Base-by-base conservation (phyloP, 169 alveolate genomes). In the Amoebophrya sp. region DNA sequence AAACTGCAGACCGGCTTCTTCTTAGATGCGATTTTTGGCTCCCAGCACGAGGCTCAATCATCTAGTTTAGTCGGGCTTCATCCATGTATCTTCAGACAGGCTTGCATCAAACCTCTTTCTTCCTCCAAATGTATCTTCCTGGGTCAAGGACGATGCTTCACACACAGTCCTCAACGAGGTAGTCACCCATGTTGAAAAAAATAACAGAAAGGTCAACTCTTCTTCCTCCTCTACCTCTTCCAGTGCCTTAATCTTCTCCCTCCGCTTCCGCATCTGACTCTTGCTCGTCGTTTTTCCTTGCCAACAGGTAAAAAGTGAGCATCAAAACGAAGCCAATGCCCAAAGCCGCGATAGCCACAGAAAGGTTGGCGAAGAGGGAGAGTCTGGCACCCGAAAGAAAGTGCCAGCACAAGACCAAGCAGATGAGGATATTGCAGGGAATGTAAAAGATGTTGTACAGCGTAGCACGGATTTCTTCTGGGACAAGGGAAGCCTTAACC, bases 361-460 rank as follows among this genome's bases (percentile, higher is more conserved):
- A 65, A 29, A 12, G 83, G 38, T 12, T 6, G 12, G 1, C 36
- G 33, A 26, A 18, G 33, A 36, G 18, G 33, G 18, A 10, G 36
- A 65, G 33, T 1, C 39, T 6, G 2, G 18, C 2, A 10, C 33
- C 83, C 36, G 33, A 26, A 18, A 65, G n/a, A 10, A 65, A 65
- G 83, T 65, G 83, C 33, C 36, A 65, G 38, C 18, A 0, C 36
- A 65, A 36, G 36, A 65, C 83, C 39, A 65, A 0, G 26, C 83
- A 65, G 26, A 65, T 65, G 38, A 65, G 2, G 33, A 65, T 29
- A 18, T 65, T 65, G 36, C 36, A 6, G 38, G 83, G 83, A 18
- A 65, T 65, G 83, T 65, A 65, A 36, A 65, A 65, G 33, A 65
- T 65, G 83, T 65, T 65, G 83, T 65, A 65, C 83, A 65, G 83